A percentile compares a stretch with the other conserved stretches of the same genome.
These are phyloP conservation scores for Zygnema cylindricum DNA, from an alignment of 139 green algal genomes.

Conservation along the genomic window DNA sequence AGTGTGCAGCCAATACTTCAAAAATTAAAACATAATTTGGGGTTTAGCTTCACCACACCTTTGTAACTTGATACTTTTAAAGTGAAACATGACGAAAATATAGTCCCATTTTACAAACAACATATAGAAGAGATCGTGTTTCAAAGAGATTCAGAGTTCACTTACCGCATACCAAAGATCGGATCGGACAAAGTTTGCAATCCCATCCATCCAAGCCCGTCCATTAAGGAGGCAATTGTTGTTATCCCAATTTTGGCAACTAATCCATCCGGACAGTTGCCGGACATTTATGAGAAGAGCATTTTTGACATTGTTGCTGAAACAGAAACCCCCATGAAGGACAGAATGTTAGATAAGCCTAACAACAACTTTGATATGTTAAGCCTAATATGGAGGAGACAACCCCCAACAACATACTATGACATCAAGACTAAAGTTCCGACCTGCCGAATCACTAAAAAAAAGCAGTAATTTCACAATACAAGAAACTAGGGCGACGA, in stretches of 20 bases:
- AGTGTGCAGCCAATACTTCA: too few species aligned
- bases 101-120: too few species aligned
- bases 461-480: background rate
- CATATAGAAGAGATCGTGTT: background rate
- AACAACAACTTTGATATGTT: background rate
- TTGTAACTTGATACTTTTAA: background rate
- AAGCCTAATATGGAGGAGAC: too few species aligned
- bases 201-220: background rate
- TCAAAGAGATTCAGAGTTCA: background rate
- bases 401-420: too few species aligned
- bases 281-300: background rate
- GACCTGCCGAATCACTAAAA: background rate
- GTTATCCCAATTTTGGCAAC: constrained; percentile 12
- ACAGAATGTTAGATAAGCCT: background rate
- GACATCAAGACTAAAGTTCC: too few species aligned
- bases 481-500: background rate
- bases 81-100: background rate
- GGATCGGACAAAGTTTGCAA: background rate
- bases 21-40: too few species aligned
- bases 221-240: constrained; percentile 3
- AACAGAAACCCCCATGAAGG: background rate
- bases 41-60: too few species aligned
- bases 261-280: constrained; percentile 12
- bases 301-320: background rate
- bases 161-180: background rate